These are phyloP conservation scores for Aquilaria yunnanensis DNA, from an alignment of 345 rosid species.

Conservation along the genomic window DNA sequence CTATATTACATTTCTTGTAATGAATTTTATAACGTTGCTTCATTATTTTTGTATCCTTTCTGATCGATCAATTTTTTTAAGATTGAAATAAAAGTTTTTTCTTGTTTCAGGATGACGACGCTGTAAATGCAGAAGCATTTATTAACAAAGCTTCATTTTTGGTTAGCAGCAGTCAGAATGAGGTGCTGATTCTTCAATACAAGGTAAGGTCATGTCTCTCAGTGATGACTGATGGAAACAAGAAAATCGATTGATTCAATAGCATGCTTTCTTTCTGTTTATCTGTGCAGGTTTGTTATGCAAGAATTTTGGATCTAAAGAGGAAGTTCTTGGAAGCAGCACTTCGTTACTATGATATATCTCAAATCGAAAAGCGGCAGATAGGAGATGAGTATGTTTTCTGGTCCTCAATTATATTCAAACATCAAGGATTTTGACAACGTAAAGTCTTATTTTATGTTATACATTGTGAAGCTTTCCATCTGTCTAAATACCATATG, in stretches of 20 bases:
- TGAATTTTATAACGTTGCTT: constrained; percentile 1
- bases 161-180: constrained; percentile 93
- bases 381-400: constrained; percentile 84
- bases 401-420: neutral
- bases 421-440: no score
- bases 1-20: neutral
- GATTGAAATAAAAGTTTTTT: constrained; percentile 5
- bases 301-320: constrained; percentile 94
- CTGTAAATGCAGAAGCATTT: constrained; percentile 94
- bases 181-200: constrained; percentile 83
- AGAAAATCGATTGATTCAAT: constrained; percentile 7
- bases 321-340: constrained; percentile 98
- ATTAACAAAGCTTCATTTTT: constrained; percentile 96
- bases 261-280: constrained; percentile 2
- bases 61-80: neutral
- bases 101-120: constrained; percentile 86
- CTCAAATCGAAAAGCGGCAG: constrained; percentile 93
- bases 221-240: no score
- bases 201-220: constrained; percentile 40
- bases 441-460: neutral
- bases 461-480: neutral
- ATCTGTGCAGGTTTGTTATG: constrained; percentile 74
- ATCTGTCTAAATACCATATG: neutral
- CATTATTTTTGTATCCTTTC: neutral
- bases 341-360: constrained; percentile 81